Conservation (phyloP, 2,329 filamentous ascomycete species). For the Sporothrix brunneoviolacea region DNA sequence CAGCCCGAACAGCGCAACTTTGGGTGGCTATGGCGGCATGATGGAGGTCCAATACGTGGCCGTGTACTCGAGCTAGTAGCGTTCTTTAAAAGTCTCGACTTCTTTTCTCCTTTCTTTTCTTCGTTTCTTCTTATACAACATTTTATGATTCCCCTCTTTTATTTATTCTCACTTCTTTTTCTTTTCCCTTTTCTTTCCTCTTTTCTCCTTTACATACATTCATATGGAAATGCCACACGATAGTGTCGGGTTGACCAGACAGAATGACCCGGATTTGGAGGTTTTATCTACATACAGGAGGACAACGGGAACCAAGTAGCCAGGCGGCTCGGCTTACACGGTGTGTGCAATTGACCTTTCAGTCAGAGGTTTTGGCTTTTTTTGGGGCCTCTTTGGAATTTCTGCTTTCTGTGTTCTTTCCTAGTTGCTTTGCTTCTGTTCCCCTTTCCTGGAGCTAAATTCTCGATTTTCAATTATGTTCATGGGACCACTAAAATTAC, state of each 20-base stretch:
- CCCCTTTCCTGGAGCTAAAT: no score
- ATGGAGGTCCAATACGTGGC: slow-evolving; percentile 26
- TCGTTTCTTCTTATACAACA: not conserved
- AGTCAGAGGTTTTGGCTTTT: slow-evolving; percentile 1
- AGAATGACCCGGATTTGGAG: no score
- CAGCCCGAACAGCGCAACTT: slow-evolving; percentile 30
- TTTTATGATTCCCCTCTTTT: not conserved
- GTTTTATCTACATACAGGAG: no score
- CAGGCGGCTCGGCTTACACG: no score
- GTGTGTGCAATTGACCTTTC: no score
- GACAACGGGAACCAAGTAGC: no score
- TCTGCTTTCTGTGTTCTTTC: not conserved
- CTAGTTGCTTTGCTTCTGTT: slow-evolving; percentile 1
- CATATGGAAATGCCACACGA: no score
- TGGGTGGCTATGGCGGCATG: slow-evolving; percentile 22
- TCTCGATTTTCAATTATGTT: no score
- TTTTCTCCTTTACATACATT: not conserved
- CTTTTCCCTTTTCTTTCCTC: not conserved
- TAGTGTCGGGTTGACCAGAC: no score
- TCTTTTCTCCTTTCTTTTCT: slow-evolving; percentile 1
- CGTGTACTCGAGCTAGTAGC: slow-evolving; percentile 18
- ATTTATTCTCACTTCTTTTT: not conserved
- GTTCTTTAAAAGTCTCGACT: no score
- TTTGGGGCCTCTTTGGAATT: slow-evolving; percentile 1
- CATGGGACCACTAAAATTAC: no score